Conservation (phyloP, 352 stramenopile genomes). For the Thalassiosira hispida region DNA sequence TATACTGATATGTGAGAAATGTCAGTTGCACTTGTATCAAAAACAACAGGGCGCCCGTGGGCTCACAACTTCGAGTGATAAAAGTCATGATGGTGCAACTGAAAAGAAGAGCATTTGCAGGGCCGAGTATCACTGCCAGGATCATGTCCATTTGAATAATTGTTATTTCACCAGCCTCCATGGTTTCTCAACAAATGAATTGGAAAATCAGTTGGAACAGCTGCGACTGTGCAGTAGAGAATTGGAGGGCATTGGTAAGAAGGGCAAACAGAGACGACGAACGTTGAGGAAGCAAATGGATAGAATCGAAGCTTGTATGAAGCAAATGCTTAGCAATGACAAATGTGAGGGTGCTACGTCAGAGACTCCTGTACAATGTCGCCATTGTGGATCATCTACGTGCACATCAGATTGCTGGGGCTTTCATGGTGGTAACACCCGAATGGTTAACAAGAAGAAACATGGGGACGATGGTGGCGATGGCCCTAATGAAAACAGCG, state of each 20-base stretch:
- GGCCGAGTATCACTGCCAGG: constrained; percentile 75
- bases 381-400: constrained; percentile 67
- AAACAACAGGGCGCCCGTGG: constrained; percentile 28
- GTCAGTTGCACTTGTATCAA: constrained; percentile 30
- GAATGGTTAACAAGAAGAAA: constrained; percentile 41
- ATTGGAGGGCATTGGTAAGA: constrained; percentile 64
- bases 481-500: background rate
- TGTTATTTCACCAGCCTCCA: constrained; percentile 78
- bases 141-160: constrained; percentile 70
- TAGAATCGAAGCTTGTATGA: constrained; percentile 55
- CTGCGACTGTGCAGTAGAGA: constrained; percentile 45
- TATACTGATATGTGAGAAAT: constrained; percentile 67
- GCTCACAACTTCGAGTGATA: background rate
- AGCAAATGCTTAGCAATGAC: constrained; percentile 7
- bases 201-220: constrained; percentile 57
- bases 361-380: constrained; percentile 49
- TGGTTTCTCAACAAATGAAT: constrained; percentile 49
- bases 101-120: constrained; percentile 9
- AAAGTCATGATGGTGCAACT: background rate
- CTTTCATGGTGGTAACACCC: constrained; percentile 64
- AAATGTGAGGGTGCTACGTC: background rate
- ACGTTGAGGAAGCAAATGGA: constrained; percentile 75
- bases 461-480: background rate
- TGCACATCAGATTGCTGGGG: constrained; percentile 79
- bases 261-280: constrained; percentile 72